These are phyloP conservation scores for Phalaenopsis equestris DNA, from an alignment of 106 monocot genomes.

Conservation along the genomic window DNA sequence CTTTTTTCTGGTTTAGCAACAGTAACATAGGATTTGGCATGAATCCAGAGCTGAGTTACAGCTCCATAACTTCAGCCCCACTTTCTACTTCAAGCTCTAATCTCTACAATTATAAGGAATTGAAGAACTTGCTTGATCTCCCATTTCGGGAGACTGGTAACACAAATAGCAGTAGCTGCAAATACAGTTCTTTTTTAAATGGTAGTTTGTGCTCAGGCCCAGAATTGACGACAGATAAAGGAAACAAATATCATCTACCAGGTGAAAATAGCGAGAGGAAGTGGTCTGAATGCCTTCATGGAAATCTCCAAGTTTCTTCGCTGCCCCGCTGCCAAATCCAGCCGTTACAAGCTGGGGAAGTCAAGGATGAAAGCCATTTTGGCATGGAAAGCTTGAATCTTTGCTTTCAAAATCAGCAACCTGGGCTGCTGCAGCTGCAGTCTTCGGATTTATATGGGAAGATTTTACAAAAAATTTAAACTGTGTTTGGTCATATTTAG, in stretches of 20 bases:
- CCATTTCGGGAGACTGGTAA: constrained; percentile 30
- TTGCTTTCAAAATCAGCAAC: constrained; percentile 36
- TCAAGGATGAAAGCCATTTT: constrained; percentile 49
- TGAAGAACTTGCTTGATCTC: constrained; percentile 17
- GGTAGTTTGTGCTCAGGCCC: constrained; percentile 35
- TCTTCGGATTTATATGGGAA: constrained; percentile 42
- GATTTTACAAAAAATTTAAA: constrained; percentile 51
- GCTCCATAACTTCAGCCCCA: neutral
- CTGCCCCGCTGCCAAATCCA: constrained; percentile 20
- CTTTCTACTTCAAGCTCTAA: constrained; percentile 21
- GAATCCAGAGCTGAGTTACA: constrained; percentile 22
- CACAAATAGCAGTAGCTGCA: constrained; percentile 26
- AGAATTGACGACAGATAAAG: constrained; percentile 30
- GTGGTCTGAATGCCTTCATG: constrained; percentile 66
- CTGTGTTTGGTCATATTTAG: constrained; percentile 60
- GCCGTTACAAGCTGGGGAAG: constrained; percentile 14
- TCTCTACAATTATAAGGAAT: constrained; percentile 20
- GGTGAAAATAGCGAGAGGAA: constrained; percentile 45
- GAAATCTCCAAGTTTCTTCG: constrained; percentile 24
- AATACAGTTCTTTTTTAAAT: constrained; percentile 36
- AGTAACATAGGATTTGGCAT: constrained; percentile 7
- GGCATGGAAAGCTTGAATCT: constrained; percentile 23
- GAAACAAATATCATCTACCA: constrained; percentile 5
- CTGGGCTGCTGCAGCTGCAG: constrained; percentile 22
- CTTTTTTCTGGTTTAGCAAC: constrained; percentile 45